phyloP scores from a whole-genome alignment of 2,329 filamentous ascomycete species.

The Fusarium sp. region DNA sequence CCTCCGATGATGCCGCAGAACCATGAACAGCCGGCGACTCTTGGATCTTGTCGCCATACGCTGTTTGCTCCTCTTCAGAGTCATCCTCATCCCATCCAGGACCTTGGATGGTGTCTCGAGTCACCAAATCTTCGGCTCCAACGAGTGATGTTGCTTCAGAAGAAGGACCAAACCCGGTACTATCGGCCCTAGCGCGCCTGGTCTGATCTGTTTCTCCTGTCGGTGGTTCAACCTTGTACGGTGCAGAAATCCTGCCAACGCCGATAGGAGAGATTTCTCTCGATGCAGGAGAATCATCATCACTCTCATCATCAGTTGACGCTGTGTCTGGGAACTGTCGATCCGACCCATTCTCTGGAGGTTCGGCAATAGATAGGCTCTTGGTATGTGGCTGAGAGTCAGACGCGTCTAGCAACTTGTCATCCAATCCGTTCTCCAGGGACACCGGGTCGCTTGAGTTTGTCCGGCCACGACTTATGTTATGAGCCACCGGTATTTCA shows the following conservation, averaged over 20 bases:
- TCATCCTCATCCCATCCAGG: not conserved
- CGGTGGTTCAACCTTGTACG: not conserved
- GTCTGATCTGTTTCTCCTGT: not conserved
- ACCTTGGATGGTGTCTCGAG: conserved; percentile 5
- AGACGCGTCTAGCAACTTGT: not conserved
- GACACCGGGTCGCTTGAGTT: not conserved
- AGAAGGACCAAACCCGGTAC: too few species aligned
- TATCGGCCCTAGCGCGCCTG: not conserved
- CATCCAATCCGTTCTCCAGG: not conserved
- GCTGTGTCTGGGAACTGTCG: not conserved
- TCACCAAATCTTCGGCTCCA: not conserved
- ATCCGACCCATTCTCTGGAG: not conserved
- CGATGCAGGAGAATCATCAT: conserved; percentile 16
- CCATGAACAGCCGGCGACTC: not conserved
- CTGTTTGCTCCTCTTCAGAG: conserved; percentile 1
- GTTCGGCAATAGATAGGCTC: not conserved
- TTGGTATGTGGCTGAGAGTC: not conserved
- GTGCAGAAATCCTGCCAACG: conserved; percentile 13
- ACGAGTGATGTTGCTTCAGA: not conserved
- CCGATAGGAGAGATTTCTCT: conserved; percentile 17
- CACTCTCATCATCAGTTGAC: conserved; percentile 27
- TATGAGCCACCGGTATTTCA: not conserved
- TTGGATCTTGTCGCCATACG: not conserved
- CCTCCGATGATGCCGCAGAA: not conserved
- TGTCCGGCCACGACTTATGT: not conserved